phyloP scores from a whole-genome alignment of 805 yeast genomes.

The Candida boidinii region DNA sequence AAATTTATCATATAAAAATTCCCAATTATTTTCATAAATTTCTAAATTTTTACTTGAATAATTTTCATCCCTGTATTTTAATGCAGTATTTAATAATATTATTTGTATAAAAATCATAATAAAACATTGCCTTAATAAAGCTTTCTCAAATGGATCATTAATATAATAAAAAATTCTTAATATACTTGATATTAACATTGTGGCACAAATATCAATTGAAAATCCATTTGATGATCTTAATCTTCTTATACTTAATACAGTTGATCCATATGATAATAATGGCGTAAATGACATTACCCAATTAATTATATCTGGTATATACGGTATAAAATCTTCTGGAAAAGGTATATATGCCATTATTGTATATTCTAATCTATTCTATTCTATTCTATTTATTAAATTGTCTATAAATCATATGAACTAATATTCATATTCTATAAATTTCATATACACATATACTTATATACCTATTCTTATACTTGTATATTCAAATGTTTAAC shows the following conservation, averaged over 20 bases:
- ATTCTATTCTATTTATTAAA: no score
- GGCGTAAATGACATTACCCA: constrained; percentile 69
- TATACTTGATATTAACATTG: constrained; percentile 74
- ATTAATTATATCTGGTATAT: background rate
- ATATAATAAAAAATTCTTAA: constrained; percentile 70
- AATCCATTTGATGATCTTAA: constrained; percentile 69
- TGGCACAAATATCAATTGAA: constrained; percentile 86
- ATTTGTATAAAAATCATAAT: constrained; percentile 81
- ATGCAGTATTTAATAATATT: constrained; percentile 52
- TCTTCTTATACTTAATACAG: constrained; percentile 58
- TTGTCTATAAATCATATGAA: no score
- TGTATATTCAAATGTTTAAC: no score
- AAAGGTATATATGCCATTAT: constrained; percentile 1
- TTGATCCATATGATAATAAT: constrained; percentile 77
- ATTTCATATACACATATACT: no score
- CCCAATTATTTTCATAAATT: constrained; percentile 19
- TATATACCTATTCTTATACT: no score
- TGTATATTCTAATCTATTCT: no score
- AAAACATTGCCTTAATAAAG: constrained; percentile 68
- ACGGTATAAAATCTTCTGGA: background rate
- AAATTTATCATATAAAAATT: constrained; percentile 21
- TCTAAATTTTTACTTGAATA: constrained; percentile 29
- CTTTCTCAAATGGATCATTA: constrained; percentile 73
- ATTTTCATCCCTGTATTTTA: constrained; percentile 45
- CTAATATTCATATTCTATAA: no score